A percentile compares a stretch with the other conserved stretches of the same genome.
These are phyloP conservation scores for Paracoccidioides brasiliensis DNA, from an alignment of 2,329 filamentous ascomycete species.

Conservation along the genomic window DNA sequence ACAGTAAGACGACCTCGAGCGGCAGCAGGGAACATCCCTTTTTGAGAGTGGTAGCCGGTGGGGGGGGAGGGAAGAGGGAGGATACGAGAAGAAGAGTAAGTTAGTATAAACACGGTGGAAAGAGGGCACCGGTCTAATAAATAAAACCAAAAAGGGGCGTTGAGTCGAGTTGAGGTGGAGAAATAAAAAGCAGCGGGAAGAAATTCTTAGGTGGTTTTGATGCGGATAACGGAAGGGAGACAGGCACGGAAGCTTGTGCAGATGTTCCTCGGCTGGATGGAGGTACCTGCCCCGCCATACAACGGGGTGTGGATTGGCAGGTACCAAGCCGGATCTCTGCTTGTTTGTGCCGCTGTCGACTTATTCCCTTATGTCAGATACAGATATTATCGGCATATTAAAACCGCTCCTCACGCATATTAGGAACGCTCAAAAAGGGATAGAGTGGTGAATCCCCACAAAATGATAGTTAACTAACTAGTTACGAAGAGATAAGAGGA, in stretches of 20 bases:
- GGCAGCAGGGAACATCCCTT: conserved; percentile 31
- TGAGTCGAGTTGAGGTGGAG: conserved; percentile 3
- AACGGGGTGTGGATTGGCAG: neutral
- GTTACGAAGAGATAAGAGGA: no score
- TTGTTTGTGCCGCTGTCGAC: neutral
- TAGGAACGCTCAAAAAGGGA: no score
- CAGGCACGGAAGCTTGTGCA: neutral
- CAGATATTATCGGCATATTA: no score
- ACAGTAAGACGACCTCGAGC: conserved; percentile 31
- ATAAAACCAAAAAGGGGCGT: conserved; percentile 6
- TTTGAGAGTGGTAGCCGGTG: conserved; percentile 3
- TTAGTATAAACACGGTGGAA: neutral
- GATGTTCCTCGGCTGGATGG: conserved; percentile 1
- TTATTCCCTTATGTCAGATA: no score
- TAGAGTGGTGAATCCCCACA: no score
- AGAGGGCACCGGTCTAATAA: neutral
- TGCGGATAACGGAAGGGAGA: neutral
- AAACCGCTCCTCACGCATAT: no score
- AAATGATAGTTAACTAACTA: no score
- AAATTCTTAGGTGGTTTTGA: neutral
- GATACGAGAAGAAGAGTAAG: conserved; percentile 9
- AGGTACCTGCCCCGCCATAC: neutral
- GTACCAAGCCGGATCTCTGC: neutral
- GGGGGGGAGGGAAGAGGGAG: neutral
- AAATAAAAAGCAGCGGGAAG: neutral